Conservation (phyloP, 345 rosid genomes). For the Geranium rotundifolium region DNA sequence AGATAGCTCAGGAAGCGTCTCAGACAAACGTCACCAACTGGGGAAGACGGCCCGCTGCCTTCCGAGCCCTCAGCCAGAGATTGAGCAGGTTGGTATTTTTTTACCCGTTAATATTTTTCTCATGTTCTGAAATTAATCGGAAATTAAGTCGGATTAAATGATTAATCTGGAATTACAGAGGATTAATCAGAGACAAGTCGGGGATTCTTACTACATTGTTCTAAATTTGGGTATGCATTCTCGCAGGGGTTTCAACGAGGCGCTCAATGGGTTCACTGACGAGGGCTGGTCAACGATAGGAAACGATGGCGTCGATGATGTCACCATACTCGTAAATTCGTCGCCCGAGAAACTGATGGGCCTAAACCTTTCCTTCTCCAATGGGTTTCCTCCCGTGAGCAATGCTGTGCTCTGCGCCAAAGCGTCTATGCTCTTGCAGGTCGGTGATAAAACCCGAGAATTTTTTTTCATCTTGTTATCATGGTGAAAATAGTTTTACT, state of each 20-base stretch:
- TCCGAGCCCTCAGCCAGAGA: slow-evolving; percentile 88
- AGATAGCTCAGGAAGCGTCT: slow-evolving; percentile 83
- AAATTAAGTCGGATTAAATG: no score
- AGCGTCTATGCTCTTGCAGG: slow-evolving; percentile 99
- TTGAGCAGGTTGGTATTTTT: slow-evolving; percentile 63
- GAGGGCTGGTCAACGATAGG: slow-evolving; percentile 97
- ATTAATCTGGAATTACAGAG: no score
- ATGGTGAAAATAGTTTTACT: neutral
- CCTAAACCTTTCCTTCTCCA: slow-evolving; percentile 58
- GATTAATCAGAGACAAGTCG: no score
- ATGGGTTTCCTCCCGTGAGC: slow-evolving; percentile 80
- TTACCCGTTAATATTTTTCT: neutral
- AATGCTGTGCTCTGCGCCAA: slow-evolving; percentile 82
- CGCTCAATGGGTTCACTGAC: slow-evolving; percentile 85
- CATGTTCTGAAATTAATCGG: neutral
- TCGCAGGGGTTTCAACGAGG: slow-evolving; percentile 91
- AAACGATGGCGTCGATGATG: slow-evolving; percentile 91
- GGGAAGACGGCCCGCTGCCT: slow-evolving; percentile 95
- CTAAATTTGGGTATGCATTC: slow-evolving; percentile 7
- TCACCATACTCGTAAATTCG: slow-evolving; percentile 81
- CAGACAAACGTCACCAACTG: slow-evolving; percentile 75
- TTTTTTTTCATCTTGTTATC: neutral
- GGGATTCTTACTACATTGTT: no score
- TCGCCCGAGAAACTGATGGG: slow-evolving; percentile 98
- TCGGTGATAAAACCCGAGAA: slow-evolving; percentile 10